Base-by-base conservation (phyloP, 192 early-diverging fungal species). In the Coemansia sp. region DNA sequence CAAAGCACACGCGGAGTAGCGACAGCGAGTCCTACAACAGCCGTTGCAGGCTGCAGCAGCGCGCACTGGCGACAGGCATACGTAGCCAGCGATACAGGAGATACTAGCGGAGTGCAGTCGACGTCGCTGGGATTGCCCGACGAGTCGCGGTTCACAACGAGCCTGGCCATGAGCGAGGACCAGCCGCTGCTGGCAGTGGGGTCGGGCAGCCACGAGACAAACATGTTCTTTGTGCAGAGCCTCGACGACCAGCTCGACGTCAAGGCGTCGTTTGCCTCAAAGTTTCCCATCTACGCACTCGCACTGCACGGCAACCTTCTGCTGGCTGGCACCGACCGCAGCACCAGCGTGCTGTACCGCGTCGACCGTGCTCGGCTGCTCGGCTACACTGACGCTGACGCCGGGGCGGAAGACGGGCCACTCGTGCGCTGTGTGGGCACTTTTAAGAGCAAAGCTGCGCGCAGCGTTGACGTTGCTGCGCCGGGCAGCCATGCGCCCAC, bases 251-350 rank as follows among this genome's bases (percentile, higher is more conserved):
- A 79, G 39, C 71, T 86, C 22, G 74, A 78, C 24, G 80, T 79
- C 50, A 81, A 83, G 40, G 78, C 85, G 20, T 86, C 82, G 72
- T 84, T 84, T 76, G 82, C 85, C n/a, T 78, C 77, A 29, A 83
- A 83, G 44, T 83, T 83, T 33, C 85, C 85, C 0, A 86, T 83
- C 33, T 79, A 83, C 50, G 74, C 81, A 65, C 52, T 86, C 53
- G 76, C 78, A 9, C 78, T 86, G 57, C 69, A 80, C 47, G 38
- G 71, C 36, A 73, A 72, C 29, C 67, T 80, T 44, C 43, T 86
- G 41, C 77, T 83, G 67, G 80, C 81, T 1, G 85, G 85, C 11
- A 86, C 81, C 3, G 85, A 86, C 55, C 69, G 81, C 43, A 79
- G 74, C 55, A 80, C 78, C 20, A 78, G 71, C 46, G 77, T 86